Base-by-base conservation (phyloP, 2,329 filamentous ascomycete species). In the Penicillium sp. region DNA sequence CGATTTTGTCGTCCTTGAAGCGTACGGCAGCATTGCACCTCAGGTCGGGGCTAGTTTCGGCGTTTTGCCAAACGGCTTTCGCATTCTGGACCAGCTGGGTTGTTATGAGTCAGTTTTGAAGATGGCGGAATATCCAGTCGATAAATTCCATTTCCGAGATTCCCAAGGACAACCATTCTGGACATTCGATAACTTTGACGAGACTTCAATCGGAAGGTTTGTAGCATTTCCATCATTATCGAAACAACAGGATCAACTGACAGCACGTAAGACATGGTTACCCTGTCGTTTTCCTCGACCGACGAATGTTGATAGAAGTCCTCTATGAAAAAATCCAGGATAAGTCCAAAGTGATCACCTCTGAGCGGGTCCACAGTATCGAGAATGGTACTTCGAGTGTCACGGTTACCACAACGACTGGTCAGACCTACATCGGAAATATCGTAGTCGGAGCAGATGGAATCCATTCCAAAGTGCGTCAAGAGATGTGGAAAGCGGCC, bases 31-130 rank as follows among this genome's bases (percentile, higher is more conserved):
- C 0, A 70, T 79, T 21, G 69, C 70, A 1, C 75, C 75, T 0
- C 62, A 71, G 22, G 62, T 71, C 0, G 77, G 77, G 1, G 75
- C 75, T 0, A 71, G 68, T 10, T 76, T 80, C 33, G 74, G 68
- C 3, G 53, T 78, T 0, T 54, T 69, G 0, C 64, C 76, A 0
- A 69, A 72, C n/a, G 73, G 74, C 0, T 51, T 64, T 3, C 65
- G 73, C 0, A 71, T 79, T 8, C 57, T 78, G 0, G 76, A 78
- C 43, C 77, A 80, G 58, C 54, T 79, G 1, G 75, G 73, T 1
- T 59, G 65, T 29, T 70, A 53, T 17, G 62, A 69, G 6, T 39
- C 55, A 8, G 56, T 66, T 38, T 6, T 53, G 6, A 26, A 47
- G 24, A 49, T 13, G 33, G 49, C 49, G 1, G 43, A 47, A 41